These are phyloP conservation scores for Coemansia nantahalensis DNA, from an alignment of 192 early-diverging fungal genomes.

Conservation along the genomic window DNA sequence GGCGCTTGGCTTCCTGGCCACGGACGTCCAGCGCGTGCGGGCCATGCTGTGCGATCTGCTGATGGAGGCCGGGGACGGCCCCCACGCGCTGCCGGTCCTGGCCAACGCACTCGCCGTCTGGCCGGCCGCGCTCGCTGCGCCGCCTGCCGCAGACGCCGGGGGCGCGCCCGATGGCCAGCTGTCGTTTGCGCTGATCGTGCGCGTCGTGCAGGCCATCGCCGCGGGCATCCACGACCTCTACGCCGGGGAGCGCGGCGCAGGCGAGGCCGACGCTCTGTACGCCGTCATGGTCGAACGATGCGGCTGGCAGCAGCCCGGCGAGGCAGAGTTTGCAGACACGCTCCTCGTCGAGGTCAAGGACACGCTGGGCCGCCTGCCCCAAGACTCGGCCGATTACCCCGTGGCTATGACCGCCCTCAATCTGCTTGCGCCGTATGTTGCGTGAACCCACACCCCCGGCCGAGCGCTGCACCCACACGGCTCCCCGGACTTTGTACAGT, in stretches of 20 bases:
- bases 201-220: conserved; percentile 43
- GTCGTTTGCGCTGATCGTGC: conserved; percentile 31
- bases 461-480: too few relatives aligned
- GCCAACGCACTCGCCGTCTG: conserved; percentile 37
- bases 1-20: conserved; percentile 29
- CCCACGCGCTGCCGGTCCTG: conserved; percentile 41
- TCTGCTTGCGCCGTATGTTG: conserved; percentile 38
- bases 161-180: not conserved
- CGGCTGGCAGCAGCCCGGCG: conserved; percentile 35
- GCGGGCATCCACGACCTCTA: conserved; percentile 50
- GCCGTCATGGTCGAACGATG: conserved; percentile 43
- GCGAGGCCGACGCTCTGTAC: conserved; percentile 43
- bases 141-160: not conserved
- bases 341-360: conserved; percentile 34
- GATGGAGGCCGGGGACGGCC: conserved; percentile 48
- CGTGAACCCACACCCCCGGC: too few relatives aligned
- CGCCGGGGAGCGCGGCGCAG: conserved; percentile 27
- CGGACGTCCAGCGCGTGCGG: conserved; percentile 39
- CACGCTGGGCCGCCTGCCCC: conserved; percentile 13
- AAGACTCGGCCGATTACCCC: conserved; percentile 17
- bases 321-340: conserved; percentile 50
- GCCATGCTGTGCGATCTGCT: conserved; percentile 44
- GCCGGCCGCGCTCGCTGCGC: conserved; percentile 30
- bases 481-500: too few relatives aligned
- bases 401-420: conserved; percentile 45